Base-by-base conservation (phyloP, 2,329 filamentous ascomycete species). In the Pseudogymnoascus destructans region DNA sequence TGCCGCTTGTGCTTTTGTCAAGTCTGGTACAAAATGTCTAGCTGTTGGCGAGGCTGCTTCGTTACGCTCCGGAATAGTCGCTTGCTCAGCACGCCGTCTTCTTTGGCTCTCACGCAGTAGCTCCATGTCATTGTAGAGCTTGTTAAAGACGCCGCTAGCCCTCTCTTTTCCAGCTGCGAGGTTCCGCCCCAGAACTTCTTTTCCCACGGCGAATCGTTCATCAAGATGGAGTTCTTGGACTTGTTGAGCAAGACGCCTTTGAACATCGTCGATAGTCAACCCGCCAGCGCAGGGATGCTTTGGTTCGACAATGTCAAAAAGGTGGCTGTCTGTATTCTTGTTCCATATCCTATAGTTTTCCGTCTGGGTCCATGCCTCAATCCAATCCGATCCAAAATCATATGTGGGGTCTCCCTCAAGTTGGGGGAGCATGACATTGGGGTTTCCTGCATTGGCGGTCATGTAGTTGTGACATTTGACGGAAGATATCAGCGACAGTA, bases 251-350 rank as follows among this genome's bases (percentile, higher is more conserved):
- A 98, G 79, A 21, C 93, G 81, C 56, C 93, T 81, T 69, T 96
- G 92, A 10, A 98, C 86, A 69, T 98, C 93, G 64, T 97, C 93
- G 62, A 98, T 90, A 1, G 86, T 91, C 17, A 98, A 77, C 0
- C 90, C 92, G 23, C 93, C 93, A 0, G 91, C 91, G 70, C 89
- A 96, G 3, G 93, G 93, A 70, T 98, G 93, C 61, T 85, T 85
- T 1, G 93, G 93, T 68, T 95, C 90, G 11, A 95, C 87, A 62
- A 98, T 89, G 64, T 95, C 92, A 68, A 97, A 98, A 13, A 98
- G 79, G 66, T 95, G 87, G 13, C 85, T 84, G 68, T 96, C 91
- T 2, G 86, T 89, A 65, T 87, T 75, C 11, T 79, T 77, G 63
- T 91, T 79, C 82, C 95, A 98, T 61, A 98, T 85, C 56, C 86